Evolutionary conservation across 768 basidiomycete species (phyloP).

Genomic region (Flagelloscypha sp.): DNA sequence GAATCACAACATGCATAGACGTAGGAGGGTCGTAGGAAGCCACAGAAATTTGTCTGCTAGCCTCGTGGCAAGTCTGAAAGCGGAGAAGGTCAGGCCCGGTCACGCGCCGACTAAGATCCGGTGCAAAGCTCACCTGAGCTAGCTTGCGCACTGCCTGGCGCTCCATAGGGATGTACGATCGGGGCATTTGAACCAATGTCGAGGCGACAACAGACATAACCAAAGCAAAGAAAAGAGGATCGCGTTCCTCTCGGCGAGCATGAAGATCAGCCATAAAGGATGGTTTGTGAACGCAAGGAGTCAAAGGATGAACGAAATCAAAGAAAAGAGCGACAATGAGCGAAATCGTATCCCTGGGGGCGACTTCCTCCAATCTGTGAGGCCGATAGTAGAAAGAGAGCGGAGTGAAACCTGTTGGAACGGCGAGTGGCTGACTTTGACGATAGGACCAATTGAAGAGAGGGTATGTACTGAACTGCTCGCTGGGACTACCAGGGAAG

Average conservation of each 20-base stretch:
- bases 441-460: slow-evolving; percentile 67
- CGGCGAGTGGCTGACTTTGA: slow-evolving; percentile 37
- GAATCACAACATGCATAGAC: slow-evolving; percentile 78
- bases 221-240: slow-evolving; percentile 84
- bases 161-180: slow-evolving; percentile 84
- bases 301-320: slow-evolving; percentile 88
- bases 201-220: slow-evolving; percentile 86
- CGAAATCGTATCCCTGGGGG: slow-evolving; percentile 71
- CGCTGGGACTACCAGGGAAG: slow-evolving; percentile 40
- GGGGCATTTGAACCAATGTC: slow-evolving; percentile 82
- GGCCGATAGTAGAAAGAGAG: slow-evolving; percentile 68
- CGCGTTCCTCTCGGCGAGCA: slow-evolving; percentile 70
- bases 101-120: too few relatives aligned
- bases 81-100: slow-evolving; percentile 2
- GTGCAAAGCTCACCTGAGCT: slow-evolving; percentile 36
- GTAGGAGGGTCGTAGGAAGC: slow-evolving; percentile 79
- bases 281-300: slow-evolving; percentile 85
- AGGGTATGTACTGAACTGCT: slow-evolving; percentile 56
- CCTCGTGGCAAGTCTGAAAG: slow-evolving; percentile 64
- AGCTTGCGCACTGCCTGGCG: slow-evolving; percentile 77
- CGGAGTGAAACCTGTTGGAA: slow-evolving; percentile 43
- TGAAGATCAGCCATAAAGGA: slow-evolving; percentile 89
- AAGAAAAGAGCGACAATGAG: slow-evolving; percentile 86
- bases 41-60: slow-evolving; percentile 72
- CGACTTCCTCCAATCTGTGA: slow-evolving; percentile 72